phyloP scores from a whole-genome alignment of 257 asterid species.

The Misopates orontium region DNA sequence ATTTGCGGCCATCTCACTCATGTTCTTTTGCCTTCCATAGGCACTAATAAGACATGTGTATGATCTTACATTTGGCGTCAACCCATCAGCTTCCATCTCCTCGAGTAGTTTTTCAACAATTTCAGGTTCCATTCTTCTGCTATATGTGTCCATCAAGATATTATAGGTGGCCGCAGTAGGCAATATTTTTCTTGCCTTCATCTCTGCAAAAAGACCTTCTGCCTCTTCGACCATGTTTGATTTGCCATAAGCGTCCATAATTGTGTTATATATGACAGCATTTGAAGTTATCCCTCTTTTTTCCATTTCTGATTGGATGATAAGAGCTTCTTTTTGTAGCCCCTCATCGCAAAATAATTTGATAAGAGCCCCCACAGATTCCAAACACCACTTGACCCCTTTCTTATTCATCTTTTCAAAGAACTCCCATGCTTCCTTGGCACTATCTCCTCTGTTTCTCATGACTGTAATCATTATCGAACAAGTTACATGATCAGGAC shows the following conservation, averaged over 20 bases:
- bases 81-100: slow-evolving; percentile 71
- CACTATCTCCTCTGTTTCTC: slow-evolving; percentile 74
- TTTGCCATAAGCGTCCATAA: slow-evolving; percentile 82
- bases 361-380: slow-evolving; percentile 78
- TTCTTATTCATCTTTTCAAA: slow-evolving; percentile 63
- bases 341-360: slow-evolving; percentile 93
- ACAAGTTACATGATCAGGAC: slow-evolving; percentile 81
- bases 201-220: slow-evolving; percentile 85
- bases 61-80: slow-evolving; percentile 78
- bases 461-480: slow-evolving; percentile 78
- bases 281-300: slow-evolving; percentile 74
- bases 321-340: slow-evolving; percentile 75
- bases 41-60: slow-evolving; percentile 90
- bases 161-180: slow-evolving; percentile 79
- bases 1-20: slow-evolving; percentile 86
- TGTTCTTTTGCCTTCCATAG: slow-evolving; percentile 77
- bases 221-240: slow-evolving; percentile 82
- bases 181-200: slow-evolving; percentile 63
- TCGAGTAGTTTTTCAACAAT: slow-evolving; percentile 70
- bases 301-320: slow-evolving; percentile 84
- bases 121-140: slow-evolving; percentile 85
- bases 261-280: slow-evolving; percentile 68
- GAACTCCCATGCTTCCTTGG: slow-evolving; percentile 79
- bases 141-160: slow-evolving; percentile 83
- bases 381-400: slow-evolving; percentile 83